Evolutionary conservation across 441 rosid species (phyloP).

Genomic region (Francoa sonchifolia): DNA sequence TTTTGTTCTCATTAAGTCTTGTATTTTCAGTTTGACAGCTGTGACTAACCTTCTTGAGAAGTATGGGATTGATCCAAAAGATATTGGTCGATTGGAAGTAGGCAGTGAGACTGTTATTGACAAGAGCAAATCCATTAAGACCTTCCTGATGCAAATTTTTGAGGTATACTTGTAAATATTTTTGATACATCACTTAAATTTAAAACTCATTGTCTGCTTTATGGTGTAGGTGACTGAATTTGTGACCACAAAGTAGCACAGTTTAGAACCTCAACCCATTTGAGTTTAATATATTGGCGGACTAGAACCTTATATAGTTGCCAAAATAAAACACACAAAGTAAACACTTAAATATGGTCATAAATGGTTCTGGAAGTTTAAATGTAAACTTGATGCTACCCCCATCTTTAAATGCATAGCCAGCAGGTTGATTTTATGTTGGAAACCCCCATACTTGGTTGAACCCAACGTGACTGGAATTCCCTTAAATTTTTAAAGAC

Average conservation of each 20-base stretch:
- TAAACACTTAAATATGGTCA: too few relatives aligned
- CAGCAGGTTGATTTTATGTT: too few relatives aligned
- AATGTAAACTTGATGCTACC: too few relatives aligned
- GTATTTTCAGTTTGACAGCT: slow-evolving; percentile 57
- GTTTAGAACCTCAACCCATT: background rate
- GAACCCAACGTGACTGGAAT: too few relatives aligned
- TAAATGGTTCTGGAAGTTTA: too few relatives aligned
- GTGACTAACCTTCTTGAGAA: slow-evolving; percentile 83
- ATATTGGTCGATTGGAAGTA: slow-evolving; percentile 91
- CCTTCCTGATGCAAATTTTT: slow-evolving; percentile 94
- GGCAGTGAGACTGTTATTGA: slow-evolving; percentile 99
- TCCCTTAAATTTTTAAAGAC: too few relatives aligned
- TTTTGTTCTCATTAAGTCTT: background rate
- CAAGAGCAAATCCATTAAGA: slow-evolving; percentile 97
- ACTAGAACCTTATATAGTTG: background rate
- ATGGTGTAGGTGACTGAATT: slow-evolving; percentile 1
- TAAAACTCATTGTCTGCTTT: background rate
- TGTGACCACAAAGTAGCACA: background rate
- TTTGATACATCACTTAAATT: background rate
- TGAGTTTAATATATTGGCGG: background rate
- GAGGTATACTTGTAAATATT: slow-evolving; percentile 39
- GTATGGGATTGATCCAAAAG: slow-evolving; percentile 76
- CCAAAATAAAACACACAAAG: too few relatives aligned
- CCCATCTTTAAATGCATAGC: too few relatives aligned
- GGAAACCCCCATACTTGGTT: too few relatives aligned